Percentiles rank a stretch among this genome's conserved stretches.
phyloP scores from a whole-genome alignment of 2,329 filamentous ascomycete genomes.

The Stachybotrys echinatus region DNA sequence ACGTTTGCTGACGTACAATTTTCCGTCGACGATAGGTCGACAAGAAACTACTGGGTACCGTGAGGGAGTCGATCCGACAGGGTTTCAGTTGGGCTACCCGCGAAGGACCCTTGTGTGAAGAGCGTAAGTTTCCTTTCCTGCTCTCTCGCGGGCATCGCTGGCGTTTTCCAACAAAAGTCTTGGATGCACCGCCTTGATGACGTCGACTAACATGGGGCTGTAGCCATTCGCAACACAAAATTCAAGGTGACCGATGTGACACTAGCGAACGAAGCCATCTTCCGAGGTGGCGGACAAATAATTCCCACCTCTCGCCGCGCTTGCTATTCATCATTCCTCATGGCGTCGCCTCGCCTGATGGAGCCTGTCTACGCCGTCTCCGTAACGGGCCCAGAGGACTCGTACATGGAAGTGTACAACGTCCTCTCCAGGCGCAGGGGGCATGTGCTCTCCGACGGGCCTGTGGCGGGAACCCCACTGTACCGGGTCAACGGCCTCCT shows the following conservation, averaged over 20 bases:
- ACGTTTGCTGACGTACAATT: too few species aligned
- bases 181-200: neutral
- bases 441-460: conserved; percentile 90
- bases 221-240: conserved; percentile 93
- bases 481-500: conserved; percentile 89
- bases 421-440: conserved; percentile 83
- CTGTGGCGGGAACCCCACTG: conserved; percentile 88
- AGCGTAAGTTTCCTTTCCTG: conserved; percentile 59
- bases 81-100: conserved; percentile 95
- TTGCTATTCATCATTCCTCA: conserved; percentile 93
- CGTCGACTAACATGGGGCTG: conserved; percentile 5
- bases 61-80: conserved; percentile 89
- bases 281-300: conserved; percentile 91
- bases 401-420: conserved; percentile 85
- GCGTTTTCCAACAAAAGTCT: neutral
- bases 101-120: conserved; percentile 95
- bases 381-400: conserved; percentile 88
- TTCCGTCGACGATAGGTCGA: conserved; percentile 75
- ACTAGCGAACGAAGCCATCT: conserved; percentile 85
- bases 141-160: neutral
- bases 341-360: conserved; percentile 95
- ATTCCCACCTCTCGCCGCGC: conserved; percentile 91
- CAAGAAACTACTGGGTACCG: conserved; percentile 80
- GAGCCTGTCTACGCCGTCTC: conserved; percentile 91
- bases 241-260: conserved; percentile 92